Percentiles rank a stretch among this genome's conserved stretches.
Conservation (phyloP, 768 basidiomycete species). For the Cystofilobasidium capitatum region DNA sequence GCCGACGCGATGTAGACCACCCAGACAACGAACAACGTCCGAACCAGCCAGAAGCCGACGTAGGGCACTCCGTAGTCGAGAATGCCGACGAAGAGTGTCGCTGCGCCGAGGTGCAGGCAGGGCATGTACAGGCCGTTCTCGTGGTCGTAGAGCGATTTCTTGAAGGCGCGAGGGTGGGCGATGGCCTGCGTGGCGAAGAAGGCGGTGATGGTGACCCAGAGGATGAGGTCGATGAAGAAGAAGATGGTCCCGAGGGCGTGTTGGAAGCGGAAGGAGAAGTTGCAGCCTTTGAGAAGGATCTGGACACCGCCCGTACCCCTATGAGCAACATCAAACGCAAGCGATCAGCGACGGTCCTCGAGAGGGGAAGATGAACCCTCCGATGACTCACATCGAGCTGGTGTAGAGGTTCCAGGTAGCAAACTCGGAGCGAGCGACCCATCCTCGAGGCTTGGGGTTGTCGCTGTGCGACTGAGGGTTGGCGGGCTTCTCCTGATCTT, state of each 20-base stretch:
- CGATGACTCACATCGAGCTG: too few relatives aligned
- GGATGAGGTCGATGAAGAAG: conserved; percentile 22
- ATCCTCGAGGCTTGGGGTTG: neutral
- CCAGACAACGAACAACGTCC: conserved; percentile 12
- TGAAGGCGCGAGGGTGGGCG: conserved; percentile 13
- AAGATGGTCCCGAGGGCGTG: conserved; percentile 19
- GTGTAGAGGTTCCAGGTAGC: conserved; percentile 1
- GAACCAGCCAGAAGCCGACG: conserved; percentile 14
- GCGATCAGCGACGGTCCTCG: too few relatives aligned
- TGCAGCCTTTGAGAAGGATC: conserved; percentile 20
- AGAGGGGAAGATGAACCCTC: too few relatives aligned
- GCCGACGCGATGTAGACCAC: conserved; percentile 20
- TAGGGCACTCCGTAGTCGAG: conserved; percentile 21
- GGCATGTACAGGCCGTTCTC: conserved; percentile 23
- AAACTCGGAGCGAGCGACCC: neutral
- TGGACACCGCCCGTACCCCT: conserved; percentile 19
- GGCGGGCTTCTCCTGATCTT: neutral
- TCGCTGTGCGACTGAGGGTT: neutral
- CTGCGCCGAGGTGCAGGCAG: conserved; percentile 10
- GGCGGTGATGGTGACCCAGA: conserved; percentile 18
- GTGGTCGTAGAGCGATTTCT: conserved; percentile 14
- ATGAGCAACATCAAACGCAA: too few relatives aligned
- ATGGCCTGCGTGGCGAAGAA: conserved; percentile 7
- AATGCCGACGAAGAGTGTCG: conserved; percentile 22
- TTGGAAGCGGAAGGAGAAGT: conserved; percentile 10